Evolutionary conservation across 148 eudicot genomes (phyloP).

Genomic region (Dianthus caryophyllus): DNA sequence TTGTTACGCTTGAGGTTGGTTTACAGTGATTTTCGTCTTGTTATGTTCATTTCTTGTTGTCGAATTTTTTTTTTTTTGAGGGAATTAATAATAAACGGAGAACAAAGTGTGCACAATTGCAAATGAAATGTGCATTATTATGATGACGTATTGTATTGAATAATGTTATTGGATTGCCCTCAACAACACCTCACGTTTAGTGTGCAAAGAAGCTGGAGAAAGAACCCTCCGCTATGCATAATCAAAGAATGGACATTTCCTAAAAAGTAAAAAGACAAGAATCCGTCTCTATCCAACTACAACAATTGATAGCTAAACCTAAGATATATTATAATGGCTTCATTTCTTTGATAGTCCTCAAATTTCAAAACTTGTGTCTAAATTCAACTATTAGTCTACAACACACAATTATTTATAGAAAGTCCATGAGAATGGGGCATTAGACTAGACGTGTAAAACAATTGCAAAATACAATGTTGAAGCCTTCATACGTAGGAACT

Average conservation of each 20-base stretch:
- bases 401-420: no score
- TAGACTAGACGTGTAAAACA: no score
- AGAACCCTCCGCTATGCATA: neutral
- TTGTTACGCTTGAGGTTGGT: conserved; percentile 98
- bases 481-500: no score
- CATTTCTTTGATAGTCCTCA: neutral
- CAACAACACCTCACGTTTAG: neutral
- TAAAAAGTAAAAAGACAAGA: neutral
- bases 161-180: neutral
- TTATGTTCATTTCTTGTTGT: neutral
- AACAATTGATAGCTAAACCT: neutral
- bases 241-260: neutral
- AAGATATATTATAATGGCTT: neutral
- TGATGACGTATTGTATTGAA: neutral
- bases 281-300: neutral
- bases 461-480: no score
- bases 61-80: neutral
- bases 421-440: neutral
- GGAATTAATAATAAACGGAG: neutral
- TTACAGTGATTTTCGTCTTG: conserved; percentile 9
- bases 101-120: neutral
- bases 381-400: no score
- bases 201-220: neutral
- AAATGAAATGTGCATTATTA: neutral
- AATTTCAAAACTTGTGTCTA: neutral